These are phyloP conservation scores for Helianthus tuberosus DNA, from an alignment of 129 eudicot species.

Conservation along the genomic window DNA sequence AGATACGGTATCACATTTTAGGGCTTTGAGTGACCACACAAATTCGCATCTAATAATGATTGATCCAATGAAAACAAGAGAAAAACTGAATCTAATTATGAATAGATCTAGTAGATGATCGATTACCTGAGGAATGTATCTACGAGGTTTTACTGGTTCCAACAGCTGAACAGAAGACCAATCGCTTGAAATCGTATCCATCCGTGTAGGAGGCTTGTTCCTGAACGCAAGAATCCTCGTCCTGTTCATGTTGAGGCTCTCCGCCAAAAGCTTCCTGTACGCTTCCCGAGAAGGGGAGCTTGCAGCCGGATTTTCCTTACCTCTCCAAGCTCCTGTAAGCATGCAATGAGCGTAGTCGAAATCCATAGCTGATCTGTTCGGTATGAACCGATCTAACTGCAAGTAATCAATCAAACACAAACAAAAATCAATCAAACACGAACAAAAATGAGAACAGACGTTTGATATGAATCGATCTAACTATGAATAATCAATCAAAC, in stretches of 20 bases:
- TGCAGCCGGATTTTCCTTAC: constrained; percentile 59
- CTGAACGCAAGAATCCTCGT: constrained; percentile 78
- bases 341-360: constrained; percentile 73
- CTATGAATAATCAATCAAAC: constrained; percentile 22
- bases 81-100: background rate
- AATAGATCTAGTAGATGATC: background rate
- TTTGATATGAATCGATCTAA: constrained; percentile 76
- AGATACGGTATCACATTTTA: too few relatives aligned
- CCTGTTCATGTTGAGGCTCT: constrained; percentile 74
- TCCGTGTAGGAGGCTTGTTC: constrained; percentile 74
- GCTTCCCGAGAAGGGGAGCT: constrained; percentile 82
- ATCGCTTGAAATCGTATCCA: constrained; percentile 46
- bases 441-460: background rate
- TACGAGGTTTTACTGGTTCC: constrained; percentile 57
- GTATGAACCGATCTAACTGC: constrained; percentile 83
- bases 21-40: too few relatives aligned
- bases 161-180: constrained; percentile 42
- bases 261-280: constrained; percentile 70
- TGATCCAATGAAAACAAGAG: too few relatives aligned
- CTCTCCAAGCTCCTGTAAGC: constrained; percentile 66
- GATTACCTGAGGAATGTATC: constrained; percentile 80
- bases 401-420: background rate
- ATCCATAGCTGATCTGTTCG: constrained; percentile 83
- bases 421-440: background rate
- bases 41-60: too few relatives aligned